Evolutionary conservation across 306 rosid genomes (phyloP).

Genomic region (Vigna angularis): DNA sequence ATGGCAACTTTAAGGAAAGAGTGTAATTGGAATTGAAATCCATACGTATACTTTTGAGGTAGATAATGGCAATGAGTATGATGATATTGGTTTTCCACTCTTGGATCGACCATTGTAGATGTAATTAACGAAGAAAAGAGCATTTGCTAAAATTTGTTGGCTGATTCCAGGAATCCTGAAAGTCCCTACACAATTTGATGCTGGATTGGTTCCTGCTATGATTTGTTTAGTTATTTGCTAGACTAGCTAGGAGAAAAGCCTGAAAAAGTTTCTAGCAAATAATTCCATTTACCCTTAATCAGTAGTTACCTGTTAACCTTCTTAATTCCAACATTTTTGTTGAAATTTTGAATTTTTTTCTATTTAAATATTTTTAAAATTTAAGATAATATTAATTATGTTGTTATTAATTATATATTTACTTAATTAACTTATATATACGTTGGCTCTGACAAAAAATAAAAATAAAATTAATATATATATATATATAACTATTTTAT

Average conservation of each 20-base stretch:
- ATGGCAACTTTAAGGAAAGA: constrained; percentile 30
- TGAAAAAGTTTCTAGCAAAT: neutral
- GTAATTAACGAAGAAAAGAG: constrained; percentile 14
- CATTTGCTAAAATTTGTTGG: constrained; percentile 15
- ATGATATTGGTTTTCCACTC: neutral
- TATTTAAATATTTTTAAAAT: too few species aligned
- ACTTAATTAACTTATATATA: too few species aligned
- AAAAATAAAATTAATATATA: too few species aligned
- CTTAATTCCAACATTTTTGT: neutral
- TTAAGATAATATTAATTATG: too few species aligned
- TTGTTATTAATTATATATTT: too few species aligned
- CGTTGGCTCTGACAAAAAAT: too few species aligned
- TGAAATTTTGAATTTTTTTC: too few species aligned
- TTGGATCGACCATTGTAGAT: constrained; percentile 6
- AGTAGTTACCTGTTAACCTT: neutral
- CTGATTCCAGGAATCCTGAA: constrained; percentile 36
- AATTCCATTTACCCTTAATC: neutral
- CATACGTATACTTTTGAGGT: neutral
- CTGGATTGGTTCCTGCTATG: neutral
- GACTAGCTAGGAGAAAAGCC: neutral
- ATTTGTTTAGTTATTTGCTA: constrained; percentile 24
- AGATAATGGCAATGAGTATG: neutral
- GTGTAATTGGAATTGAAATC: constrained; percentile 28
- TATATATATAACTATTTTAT: too few species aligned
- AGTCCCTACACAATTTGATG: constrained; percentile 30